Evolutionary conservation across 495 filamentous ascomycete genomes (phyloP).

Genomic region (Hypomontagnella submonticulosa): DNA sequence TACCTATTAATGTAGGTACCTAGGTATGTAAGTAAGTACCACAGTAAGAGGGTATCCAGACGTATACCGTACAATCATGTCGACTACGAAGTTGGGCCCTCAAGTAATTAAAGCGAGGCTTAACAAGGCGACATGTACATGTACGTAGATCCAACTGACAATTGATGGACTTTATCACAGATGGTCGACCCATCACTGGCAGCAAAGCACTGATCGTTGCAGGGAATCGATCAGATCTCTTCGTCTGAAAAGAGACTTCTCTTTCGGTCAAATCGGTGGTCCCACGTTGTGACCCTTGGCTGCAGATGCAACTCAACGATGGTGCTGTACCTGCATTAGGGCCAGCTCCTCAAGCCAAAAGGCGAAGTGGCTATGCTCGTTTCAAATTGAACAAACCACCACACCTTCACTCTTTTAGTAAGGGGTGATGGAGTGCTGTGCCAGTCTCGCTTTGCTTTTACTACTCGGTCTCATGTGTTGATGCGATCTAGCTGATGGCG

Average conservation of each 20-base stretch:
- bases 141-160: conserved; percentile 23
- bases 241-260: conserved; percentile 14
- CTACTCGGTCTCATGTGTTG: conserved; percentile 7
- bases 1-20: neutral
- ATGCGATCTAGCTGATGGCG: conserved; percentile 15
- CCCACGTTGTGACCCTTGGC: conserved; percentile 30
- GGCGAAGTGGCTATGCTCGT: conserved; percentile 45
- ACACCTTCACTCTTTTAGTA: conserved; percentile 26
- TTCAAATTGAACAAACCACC: conserved; percentile 43
- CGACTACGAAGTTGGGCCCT: too few species aligned
- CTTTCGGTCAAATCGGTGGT: conserved; percentile 29
- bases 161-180: conserved; percentile 10
- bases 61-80: too few species aligned
- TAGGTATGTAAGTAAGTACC: neutral
- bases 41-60: too few species aligned
- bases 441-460: conserved; percentile 37
- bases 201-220: conserved; percentile 33
- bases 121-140: conserved; percentile 5
- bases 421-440: conserved; percentile 15
- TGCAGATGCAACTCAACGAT: conserved; percentile 32
- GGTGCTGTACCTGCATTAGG: conserved; percentile 47
- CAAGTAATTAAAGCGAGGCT: conserved; percentile 7
- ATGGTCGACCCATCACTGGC: conserved; percentile 8
- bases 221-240: conserved; percentile 32
- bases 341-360: conserved; percentile 21